Conservation (phyloP, 192 early-diverging fungal genomes). For the Backusella macrospora region DNA sequence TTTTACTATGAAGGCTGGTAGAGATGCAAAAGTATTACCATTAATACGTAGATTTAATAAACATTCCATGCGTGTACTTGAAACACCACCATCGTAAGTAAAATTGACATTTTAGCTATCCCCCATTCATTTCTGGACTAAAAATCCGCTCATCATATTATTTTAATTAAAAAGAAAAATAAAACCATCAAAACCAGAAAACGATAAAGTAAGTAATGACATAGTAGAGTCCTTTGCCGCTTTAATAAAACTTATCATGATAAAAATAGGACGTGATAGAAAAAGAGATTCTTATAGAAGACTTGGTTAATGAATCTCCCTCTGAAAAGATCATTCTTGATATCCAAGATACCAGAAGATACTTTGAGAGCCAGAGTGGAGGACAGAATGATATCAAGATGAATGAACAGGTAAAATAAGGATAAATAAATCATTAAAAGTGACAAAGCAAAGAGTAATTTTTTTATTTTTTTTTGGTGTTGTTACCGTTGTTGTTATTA, state of each 20-base stretch:
- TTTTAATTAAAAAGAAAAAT: not conserved
- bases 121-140: too few species aligned
- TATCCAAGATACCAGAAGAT: slow-evolving; percentile 75
- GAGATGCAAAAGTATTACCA: slow-evolving; percentile 61
- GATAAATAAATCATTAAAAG: too few species aligned
- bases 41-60: slow-evolving; percentile 89
- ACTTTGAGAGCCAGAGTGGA: slow-evolving; percentile 73
- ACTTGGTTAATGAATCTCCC: slow-evolving; percentile 58
- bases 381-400: slow-evolving; percentile 25
- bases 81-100: slow-evolving; percentile 36
- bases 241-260: not conserved
- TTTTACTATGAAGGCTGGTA: slow-evolving; percentile 78
- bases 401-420: slow-evolving; percentile 22
- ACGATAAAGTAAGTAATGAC: slow-evolving; percentile 1
- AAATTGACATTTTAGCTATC: not conserved
- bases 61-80: slow-evolving; percentile 82
- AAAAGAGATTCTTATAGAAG: slow-evolving; percentile 68
- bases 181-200: not conserved
- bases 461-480: too few species aligned
- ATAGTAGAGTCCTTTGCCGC: slow-evolving; percentile 20
- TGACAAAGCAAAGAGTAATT: too few species aligned
- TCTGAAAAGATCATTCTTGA: slow-evolving; percentile 60
- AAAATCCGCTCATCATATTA: not conserved
- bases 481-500: too few species aligned
- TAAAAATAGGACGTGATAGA: slow-evolving; percentile 46